Evolutionary conservation across 495 filamentous ascomycete genomes (phyloP).

Genomic region (Aspergillus saccharolyticus): DNA sequence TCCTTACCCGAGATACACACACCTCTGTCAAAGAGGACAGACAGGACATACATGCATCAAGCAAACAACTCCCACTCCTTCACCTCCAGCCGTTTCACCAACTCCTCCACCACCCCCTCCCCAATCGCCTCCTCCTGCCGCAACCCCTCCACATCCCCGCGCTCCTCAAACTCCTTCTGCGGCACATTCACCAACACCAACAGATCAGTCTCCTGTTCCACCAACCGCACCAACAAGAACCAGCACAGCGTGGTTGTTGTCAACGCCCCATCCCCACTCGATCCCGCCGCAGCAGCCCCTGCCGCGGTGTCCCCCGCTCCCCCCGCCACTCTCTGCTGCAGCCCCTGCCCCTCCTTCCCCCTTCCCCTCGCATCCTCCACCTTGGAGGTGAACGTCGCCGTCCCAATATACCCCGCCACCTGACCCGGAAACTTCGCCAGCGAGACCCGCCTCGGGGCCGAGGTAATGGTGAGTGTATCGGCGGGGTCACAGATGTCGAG

Average conservation of each 20-base stretch:
- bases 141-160: constrained; percentile 30
- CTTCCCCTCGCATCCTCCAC: neutral
- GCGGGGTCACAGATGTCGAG: constrained; percentile 67
- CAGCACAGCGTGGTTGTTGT: constrained; percentile 27
- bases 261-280: constrained; percentile 18
- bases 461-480: constrained; percentile 54
- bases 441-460: constrained; percentile 25
- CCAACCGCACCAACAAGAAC: constrained; percentile 62
- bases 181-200: constrained; percentile 87
- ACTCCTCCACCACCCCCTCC: constrained; percentile 53
- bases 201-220: constrained; percentile 74
- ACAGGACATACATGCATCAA: constrained; percentile 17
- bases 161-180: constrained; percentile 60
- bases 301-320: constrained; percentile 17
- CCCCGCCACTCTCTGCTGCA: constrained; percentile 17
- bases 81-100: constrained; percentile 69
- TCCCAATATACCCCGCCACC: constrained; percentile 27
- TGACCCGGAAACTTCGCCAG: constrained; percentile 21
- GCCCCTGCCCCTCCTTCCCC: constrained; percentile 12
- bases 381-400: constrained; percentile 26
- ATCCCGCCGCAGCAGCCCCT: constrained; percentile 18
- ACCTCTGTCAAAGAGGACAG: too few species aligned
- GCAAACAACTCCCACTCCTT: constrained; percentile 80
- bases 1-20: too few species aligned
- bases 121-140: constrained; percentile 59